phyloP scores from a whole-genome alignment of 2,329 filamentous ascomycete genomes.

The Diaporthe sp. region DNA sequence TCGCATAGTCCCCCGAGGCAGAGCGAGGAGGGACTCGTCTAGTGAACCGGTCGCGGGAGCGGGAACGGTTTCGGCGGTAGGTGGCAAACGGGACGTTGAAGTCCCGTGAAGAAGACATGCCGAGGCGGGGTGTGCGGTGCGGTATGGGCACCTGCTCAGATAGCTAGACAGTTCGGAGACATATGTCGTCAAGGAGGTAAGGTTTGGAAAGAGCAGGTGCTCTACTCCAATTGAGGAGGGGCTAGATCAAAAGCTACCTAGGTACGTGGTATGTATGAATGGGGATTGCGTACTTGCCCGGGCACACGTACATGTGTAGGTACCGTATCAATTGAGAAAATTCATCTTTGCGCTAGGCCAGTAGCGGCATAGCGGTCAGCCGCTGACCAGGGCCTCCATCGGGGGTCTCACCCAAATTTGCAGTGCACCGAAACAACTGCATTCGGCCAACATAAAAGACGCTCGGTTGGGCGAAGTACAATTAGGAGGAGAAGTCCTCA shows the following conservation, averaged over 20 bases:
- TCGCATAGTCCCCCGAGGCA: conserved; percentile 1
- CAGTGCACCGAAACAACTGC: too few species aligned
- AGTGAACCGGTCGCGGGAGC: conserved; percentile 4
- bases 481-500: too few species aligned
- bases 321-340: too few species aligned
- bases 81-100: conserved; percentile 12
- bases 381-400: too few species aligned
- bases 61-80: conserved; percentile 17
- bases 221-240: neutral
- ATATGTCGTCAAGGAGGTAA: conserved; percentile 6
- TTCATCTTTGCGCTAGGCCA: too few species aligned
- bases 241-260: neutral
- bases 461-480: too few species aligned
- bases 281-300: too few species aligned
- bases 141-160: conserved; percentile 16
- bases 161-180: conserved; percentile 6
- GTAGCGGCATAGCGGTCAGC: too few species aligned
- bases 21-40: neutral
- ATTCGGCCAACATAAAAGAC: too few species aligned
- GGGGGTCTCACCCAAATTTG: too few species aligned
- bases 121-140: neutral
- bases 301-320: neutral
- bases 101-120: conserved; percentile 26
- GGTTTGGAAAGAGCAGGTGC: conserved; percentile 3
- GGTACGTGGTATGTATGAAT: neutral